Percentiles rank a stretch among this genome's conserved stretches.
These are phyloP conservation scores for Alternaria triticina DNA, from an alignment of 2,329 filamentous ascomycete genomes.

Conservation along the genomic window DNA sequence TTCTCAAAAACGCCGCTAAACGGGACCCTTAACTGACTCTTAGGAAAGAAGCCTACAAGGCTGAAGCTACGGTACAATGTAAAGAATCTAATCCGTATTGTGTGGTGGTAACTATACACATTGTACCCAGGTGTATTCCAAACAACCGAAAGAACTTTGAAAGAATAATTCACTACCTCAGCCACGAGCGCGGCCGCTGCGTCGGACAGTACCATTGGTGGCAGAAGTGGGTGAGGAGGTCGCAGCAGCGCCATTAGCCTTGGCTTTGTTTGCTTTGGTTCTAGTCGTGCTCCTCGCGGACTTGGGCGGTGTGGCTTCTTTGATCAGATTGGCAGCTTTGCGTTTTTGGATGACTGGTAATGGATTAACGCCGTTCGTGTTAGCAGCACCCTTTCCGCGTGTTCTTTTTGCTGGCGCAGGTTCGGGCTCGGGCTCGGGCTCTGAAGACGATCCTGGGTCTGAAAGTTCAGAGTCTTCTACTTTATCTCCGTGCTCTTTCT, in stretches of 20 bases:
- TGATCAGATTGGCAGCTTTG: conserved; percentile 19
- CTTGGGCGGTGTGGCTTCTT: conserved; percentile 24
- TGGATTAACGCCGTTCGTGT: conserved; percentile 23
- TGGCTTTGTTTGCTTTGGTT: conserved; percentile 17
- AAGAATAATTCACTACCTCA: conserved; percentile 4
- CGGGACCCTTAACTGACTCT: background rate
- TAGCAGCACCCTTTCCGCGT: conserved; percentile 21
- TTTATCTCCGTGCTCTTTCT: conserved; percentile 12
- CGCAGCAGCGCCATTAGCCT: conserved; percentile 16
- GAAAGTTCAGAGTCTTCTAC: conserved; percentile 21
- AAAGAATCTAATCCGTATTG: background rate
- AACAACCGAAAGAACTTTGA: background rate
- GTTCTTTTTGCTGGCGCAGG: conserved; percentile 22
- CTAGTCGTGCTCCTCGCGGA: conserved; percentile 21
- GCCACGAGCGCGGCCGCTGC: conserved; percentile 26
- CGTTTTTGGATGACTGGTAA: conserved; percentile 24
- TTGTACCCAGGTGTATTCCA: background rate
- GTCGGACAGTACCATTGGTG: conserved; percentile 25
- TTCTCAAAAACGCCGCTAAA: conserved; percentile 4
- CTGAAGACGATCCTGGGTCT: conserved; percentile 22
- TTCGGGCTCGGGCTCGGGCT: conserved; percentile 21
- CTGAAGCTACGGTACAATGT: conserved; percentile 1
- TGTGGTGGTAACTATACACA: background rate
- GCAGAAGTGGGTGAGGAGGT: conserved; percentile 19
- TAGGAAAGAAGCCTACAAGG: background rate